Percentiles rank a stretch among this genome's conserved stretches.
phyloP scores from a whole-genome alignment of 2,329 filamentous ascomycete genomes.

The Fusarium virguliforme region DNA sequence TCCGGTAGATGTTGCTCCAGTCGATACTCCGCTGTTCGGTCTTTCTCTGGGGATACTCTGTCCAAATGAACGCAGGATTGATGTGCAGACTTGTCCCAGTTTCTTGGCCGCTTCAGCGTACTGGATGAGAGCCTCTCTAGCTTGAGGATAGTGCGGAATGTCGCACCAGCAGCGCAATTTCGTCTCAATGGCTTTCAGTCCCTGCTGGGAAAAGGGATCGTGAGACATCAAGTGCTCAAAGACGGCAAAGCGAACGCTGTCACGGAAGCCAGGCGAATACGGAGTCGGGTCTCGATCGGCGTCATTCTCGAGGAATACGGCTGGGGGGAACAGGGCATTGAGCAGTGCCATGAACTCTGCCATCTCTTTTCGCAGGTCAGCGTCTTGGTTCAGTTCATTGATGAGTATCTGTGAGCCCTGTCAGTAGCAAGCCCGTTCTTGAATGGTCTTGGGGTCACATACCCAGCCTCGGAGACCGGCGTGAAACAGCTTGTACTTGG shows the following conservation, averaged over 20 bases:
- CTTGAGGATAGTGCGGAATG: constrained; percentile 52
- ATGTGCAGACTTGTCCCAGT: constrained; percentile 53
- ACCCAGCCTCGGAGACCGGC: constrained; percentile 56
- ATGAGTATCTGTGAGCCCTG: constrained; percentile 50
- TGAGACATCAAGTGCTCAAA: constrained; percentile 55
- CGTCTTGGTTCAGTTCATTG: constrained; percentile 39
- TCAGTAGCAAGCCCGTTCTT: constrained; percentile 4
- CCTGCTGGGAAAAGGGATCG: constrained; percentile 38
- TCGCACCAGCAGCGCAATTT: constrained; percentile 56
- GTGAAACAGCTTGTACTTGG: constrained; percentile 53
- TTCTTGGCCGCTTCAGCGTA: constrained; percentile 57
- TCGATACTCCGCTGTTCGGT: constrained; percentile 11
- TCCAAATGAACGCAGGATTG: constrained; percentile 44
- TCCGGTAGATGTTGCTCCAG: constrained; percentile 15
- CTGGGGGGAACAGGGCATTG: constrained; percentile 57
- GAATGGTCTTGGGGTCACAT: constrained; percentile 24
- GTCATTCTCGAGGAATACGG: constrained; percentile 39
- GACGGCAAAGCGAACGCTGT: constrained; percentile 56
- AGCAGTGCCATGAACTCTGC: constrained; percentile 55
- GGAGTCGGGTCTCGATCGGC: constrained; percentile 51
- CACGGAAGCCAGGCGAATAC: constrained; percentile 53
- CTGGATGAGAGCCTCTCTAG: constrained; percentile 51
- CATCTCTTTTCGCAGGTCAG: constrained; percentile 26
- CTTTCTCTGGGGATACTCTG: neutral
- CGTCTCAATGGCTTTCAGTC: constrained; percentile 50